Conservation (phyloP, 805 yeast genomes). For the Yamadazyma sp. region DNA sequence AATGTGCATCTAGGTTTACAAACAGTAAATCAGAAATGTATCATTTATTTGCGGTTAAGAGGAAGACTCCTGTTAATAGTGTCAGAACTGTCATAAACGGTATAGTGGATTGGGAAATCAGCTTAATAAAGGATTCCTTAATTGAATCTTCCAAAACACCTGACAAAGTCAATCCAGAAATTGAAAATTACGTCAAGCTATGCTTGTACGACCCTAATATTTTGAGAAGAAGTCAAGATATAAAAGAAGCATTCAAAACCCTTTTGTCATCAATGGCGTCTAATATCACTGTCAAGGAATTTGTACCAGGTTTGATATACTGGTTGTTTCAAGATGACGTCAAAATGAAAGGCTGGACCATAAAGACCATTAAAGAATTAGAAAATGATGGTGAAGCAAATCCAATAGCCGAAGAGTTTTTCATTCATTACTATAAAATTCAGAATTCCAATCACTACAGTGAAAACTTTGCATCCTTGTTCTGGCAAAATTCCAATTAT, state of each 20-base stretch:
- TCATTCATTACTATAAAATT: slow-evolving; percentile 40
- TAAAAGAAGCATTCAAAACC: slow-evolving; percentile 4
- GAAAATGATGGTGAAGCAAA: not conserved
- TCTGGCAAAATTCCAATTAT: slow-evolving; percentile 45
- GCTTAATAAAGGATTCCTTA: slow-evolving; percentile 1
- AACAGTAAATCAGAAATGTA: slow-evolving; percentile 50
- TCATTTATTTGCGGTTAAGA: slow-evolving; percentile 47
- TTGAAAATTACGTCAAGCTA: slow-evolving; percentile 1
- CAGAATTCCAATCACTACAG: slow-evolving; percentile 52
- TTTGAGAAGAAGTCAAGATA: slow-evolving; percentile 1
- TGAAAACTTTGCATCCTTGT: slow-evolving; percentile 36
- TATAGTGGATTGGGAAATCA: slow-evolving; percentile 36
- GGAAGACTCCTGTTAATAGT: slow-evolving; percentile 38
- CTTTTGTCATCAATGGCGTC: not conserved
- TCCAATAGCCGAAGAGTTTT: slow-evolving; percentile 1
- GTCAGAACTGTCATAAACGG: slow-evolving; percentile 29
- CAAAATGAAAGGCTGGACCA: slow-evolving; percentile 9
- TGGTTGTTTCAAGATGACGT: slow-evolving; percentile 53
- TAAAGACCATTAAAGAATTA: not conserved
- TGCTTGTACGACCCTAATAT: slow-evolving; percentile 7
- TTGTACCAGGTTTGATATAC: slow-evolving; percentile 42
- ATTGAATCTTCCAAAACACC: not conserved
- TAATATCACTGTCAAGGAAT: not conserved
- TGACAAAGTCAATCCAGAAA: not conserved
- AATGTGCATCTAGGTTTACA: slow-evolving; percentile 55